Conservation (phyloP, 2,329 filamentous ascomycete species). For the Alternaria infectoria region DNA sequence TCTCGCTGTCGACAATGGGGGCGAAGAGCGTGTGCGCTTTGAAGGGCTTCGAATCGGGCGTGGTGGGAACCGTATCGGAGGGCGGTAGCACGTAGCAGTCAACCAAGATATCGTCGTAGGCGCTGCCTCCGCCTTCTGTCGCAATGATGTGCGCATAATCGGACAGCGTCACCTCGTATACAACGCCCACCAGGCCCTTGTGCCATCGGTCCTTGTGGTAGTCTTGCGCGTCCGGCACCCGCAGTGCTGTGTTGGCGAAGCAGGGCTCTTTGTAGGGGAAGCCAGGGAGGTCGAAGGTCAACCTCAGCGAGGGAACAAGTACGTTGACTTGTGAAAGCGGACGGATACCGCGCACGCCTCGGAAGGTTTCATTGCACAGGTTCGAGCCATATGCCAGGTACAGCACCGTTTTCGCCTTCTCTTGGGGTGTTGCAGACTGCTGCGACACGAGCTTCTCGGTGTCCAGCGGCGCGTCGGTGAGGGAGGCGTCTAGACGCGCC, state of each 20-base stretch:
- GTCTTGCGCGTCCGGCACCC: constrained; percentile 47
- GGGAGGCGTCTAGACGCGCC: constrained; percentile 41
- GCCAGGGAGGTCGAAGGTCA: constrained; percentile 87
- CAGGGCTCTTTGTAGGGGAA: constrained; percentile 89
- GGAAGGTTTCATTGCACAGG: constrained; percentile 79
- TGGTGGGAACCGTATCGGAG: constrained; percentile 65
- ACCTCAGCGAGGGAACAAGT: constrained; percentile 74
- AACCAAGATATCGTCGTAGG: constrained; percentile 84
- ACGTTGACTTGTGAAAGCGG: constrained; percentile 84
- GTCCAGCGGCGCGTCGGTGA: constrained; percentile 36
- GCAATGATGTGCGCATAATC: constrained; percentile 88
- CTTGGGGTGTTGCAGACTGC: constrained; percentile 15
- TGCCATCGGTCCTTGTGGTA: constrained; percentile 70
- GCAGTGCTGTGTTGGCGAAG: constrained; percentile 79
- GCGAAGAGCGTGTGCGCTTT: constrained; percentile 85
- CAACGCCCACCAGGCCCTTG: constrained; percentile 86
- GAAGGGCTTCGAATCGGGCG: constrained; percentile 69
- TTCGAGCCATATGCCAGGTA: constrained; percentile 85
- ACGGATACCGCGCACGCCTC: constrained; percentile 76
- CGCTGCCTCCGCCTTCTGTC: constrained; percentile 84
- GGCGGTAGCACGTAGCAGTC: constrained; percentile 74
- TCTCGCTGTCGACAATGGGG: constrained; percentile 50
- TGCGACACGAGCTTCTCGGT: constrained; percentile 20
- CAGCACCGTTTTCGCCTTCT: constrained; percentile 46
- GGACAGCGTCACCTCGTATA: constrained; percentile 86